These are phyloP conservation scores for Leptographium radiaticola DNA, from an alignment of 2,329 filamentous ascomycete species.

Conservation along the genomic window DNA sequence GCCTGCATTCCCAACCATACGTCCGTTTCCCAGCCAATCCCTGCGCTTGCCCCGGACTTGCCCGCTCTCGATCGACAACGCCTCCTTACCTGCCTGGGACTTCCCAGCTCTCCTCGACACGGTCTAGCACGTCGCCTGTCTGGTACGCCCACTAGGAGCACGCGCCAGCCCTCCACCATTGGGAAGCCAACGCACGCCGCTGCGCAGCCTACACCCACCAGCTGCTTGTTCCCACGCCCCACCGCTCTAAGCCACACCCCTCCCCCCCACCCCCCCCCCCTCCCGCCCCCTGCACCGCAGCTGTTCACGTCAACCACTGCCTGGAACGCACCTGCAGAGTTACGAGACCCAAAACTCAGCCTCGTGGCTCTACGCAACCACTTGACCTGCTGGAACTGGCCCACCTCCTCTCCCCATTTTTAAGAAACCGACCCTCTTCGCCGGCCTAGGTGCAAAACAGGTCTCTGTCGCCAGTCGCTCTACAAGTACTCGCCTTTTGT, in stretches of 20 bases:
- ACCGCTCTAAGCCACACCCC: background rate
- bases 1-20: background rate
- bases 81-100: constrained; percentile 6
- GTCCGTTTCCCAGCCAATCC: constrained; percentile 1
- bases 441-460: constrained; percentile 3
- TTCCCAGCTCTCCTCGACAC: background rate
- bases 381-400: background rate
- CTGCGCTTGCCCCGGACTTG: constrained; percentile 5
- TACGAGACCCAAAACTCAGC: constrained; percentile 9
- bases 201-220: background rate
- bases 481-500: background rate
- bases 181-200: background rate
- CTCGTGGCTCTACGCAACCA: constrained; percentile 8
- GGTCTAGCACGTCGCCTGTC: background rate
- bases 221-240: background rate
- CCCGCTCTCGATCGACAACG: constrained; percentile 2
- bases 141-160: background rate
- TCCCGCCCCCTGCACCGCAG: background rate
- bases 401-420: background rate
- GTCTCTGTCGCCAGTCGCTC: background rate
- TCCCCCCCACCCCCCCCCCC: background rate
- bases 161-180: background rate
- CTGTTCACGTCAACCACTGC: constrained; percentile 9
- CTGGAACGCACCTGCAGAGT: constrained; percentile 6
- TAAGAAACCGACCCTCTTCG: constrained; percentile 2